Percentiles rank a stretch among this genome's conserved stretches.
Evolutionary conservation across 257 asterid genomes (phyloP).

Genomic region (Echium plantagineum): DNA sequence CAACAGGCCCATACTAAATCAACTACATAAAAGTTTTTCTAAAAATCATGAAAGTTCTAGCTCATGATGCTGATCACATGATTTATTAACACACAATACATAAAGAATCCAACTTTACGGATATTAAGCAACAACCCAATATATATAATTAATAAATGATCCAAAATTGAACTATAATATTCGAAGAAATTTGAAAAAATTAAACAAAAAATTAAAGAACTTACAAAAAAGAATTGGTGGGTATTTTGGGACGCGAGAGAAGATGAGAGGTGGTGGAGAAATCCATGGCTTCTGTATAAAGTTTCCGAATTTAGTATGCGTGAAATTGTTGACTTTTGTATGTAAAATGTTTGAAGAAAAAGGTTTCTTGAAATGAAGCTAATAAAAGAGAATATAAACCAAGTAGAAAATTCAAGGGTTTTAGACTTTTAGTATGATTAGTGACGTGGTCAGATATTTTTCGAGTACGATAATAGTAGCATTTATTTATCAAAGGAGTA

Average conservation of each 20-base stretch:
- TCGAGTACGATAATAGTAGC: background rate
- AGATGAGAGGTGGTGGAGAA: slow-evolving; percentile 38
- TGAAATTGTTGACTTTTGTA: background rate
- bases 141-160: background rate
- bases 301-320: background rate
- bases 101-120: background rate
- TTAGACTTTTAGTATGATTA: no score
- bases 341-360: no score
- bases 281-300: slow-evolving; percentile 34
- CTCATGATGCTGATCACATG: background rate
- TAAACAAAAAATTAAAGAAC: slow-evolving; percentile 12
- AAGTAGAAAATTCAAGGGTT: background rate
- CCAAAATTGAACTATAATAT: slow-evolving; percentile 3
- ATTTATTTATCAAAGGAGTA: no score
- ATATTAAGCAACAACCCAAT: background rate
- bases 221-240: slow-evolving; percentile 31
- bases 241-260: slow-evolving; percentile 20
- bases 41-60: background rate
- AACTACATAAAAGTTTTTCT: background rate
- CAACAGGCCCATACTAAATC: background rate
- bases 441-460: background rate
- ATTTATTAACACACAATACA: background rate
- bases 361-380: no score
- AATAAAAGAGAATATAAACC: background rate
- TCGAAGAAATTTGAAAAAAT: background rate